Evolutionary conservation across 208 protist genomes (phyloP), one percentile per base, ranked within the genome.

Genomic region (Trypanosoma cruzi): DNA sequence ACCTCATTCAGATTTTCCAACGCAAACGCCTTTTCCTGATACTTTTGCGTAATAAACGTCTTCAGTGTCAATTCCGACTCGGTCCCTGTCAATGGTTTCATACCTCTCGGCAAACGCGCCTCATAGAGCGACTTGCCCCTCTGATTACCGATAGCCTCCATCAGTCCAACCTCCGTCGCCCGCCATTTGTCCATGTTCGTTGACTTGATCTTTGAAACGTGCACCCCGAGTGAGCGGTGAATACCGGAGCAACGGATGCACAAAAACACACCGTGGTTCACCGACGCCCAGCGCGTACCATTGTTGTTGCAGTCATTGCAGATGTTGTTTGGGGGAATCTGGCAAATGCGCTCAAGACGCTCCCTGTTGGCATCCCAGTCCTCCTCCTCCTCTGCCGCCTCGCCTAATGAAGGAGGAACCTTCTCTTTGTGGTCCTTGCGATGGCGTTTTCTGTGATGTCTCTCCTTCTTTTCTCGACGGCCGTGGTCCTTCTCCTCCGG

Each of bases 161-260:
- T 93, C 32, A 94, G 52, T 22, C 32, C 64, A 52, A 93, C 79
- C 67, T 96, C 88, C 20, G 77, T 60, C 10, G 55, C 42, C 26
- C 46, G 70, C 91, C 91, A 96, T 36, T 82, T 84, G 73, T 99
- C 98, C 77, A 99, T 94, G 62, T 84, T 98, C 8, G 94, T 89
- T 10, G 91, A 97, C 56, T 96, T 96, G 16, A 99, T 88, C 71
- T 98, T 98, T 10, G 89, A 96, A 31, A 98, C 70, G 79, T 98
- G 94, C 26, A 90, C 82, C 31, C 97, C 97, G 7, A 99, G 77
- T 11, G 85, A 90, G 65, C 97, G 89, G 72, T 99, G 97, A 31
- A 98, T 87, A 29, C 96, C 96, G 2, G 93, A 82, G 79, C 97
- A 99, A 52, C 94, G 84, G 31, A 97, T 93, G 73, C 95, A 98